Conservation (phyloP, 345 rosid genomes). For the Moricandia moricandioides region DNA sequence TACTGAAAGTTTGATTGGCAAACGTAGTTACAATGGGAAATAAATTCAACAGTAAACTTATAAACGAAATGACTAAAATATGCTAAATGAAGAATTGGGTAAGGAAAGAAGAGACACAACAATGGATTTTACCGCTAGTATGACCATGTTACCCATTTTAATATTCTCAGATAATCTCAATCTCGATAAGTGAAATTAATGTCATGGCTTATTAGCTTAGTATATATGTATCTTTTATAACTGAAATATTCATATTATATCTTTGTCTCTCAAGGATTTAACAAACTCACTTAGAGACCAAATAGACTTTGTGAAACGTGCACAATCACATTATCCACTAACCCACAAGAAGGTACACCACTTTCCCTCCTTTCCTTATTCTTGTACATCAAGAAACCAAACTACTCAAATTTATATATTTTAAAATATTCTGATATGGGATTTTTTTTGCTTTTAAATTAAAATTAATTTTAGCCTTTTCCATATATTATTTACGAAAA, state of each 20-base stretch:
- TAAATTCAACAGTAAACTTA: no score
- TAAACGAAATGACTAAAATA: no score
- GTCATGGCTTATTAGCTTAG: not conserved
- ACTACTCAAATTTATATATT: not conserved
- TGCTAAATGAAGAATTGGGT: no score
- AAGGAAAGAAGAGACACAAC: no score
- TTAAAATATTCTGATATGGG: not conserved
- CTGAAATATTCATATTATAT: not conserved
- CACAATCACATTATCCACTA: constrained; percentile 38
- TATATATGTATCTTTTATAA: not conserved
- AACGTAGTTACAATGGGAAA: no score
- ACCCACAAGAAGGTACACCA: constrained; percentile 32
- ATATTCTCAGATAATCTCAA: constrained; percentile 3
- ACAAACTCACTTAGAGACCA: constrained; percentile 22
- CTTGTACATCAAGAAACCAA: constrained; percentile 29
- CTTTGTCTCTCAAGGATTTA: not conserved
- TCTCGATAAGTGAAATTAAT: constrained; percentile 9
- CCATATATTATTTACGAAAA: not conserved
- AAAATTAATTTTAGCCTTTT: not conserved
- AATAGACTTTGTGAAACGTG: constrained; percentile 30
- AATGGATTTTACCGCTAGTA: constrained; percentile 8
- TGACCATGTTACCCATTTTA: not conserved
- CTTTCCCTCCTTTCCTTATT: constrained; percentile 22
- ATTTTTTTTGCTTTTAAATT: not conserved
- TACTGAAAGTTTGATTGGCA: no score